phyloP scores from a whole-genome alignment of 73 alveolate species.

The Stentor coeruleus region DNA sequence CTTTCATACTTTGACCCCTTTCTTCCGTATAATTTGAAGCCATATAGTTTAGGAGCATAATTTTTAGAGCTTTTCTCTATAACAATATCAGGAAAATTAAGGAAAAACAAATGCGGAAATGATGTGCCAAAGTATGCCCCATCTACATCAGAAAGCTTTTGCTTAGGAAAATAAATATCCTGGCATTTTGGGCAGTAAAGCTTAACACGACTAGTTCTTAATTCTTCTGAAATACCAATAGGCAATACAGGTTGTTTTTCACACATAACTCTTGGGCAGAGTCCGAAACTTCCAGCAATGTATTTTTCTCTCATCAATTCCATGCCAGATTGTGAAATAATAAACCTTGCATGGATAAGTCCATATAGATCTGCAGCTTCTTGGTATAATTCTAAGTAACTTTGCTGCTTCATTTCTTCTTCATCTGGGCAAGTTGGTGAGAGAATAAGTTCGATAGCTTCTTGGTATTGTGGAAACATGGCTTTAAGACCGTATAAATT shows the following conservation, averaged over 20 bases:
- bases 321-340: constrained; percentile 84
- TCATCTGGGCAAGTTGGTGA: constrained; percentile 72
- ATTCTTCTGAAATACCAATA: constrained; percentile 94
- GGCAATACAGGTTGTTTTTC: constrained; percentile 90
- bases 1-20: constrained; percentile 24
- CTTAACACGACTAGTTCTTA: constrained; percentile 94
- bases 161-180: constrained; percentile 93
- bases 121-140: constrained; percentile 96
- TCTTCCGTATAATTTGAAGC: constrained; percentile 27
- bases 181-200: constrained; percentile 97
- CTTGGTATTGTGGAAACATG: constrained; percentile 9
- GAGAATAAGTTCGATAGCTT: constrained; percentile 63
- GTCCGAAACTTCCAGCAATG: constrained; percentile 87
- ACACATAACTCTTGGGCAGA: constrained; percentile 96
- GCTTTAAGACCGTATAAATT: constrained; percentile 57
- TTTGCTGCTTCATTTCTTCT: constrained; percentile 79
- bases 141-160: constrained; percentile 73
- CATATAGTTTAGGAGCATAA: constrained; percentile 20
- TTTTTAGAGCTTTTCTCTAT: background rate
- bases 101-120: constrained; percentile 71
- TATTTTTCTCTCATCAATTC: constrained; percentile 80
- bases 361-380: constrained; percentile 95
- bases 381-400: constrained; percentile 74
- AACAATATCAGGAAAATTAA: constrained; percentile 28
- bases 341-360: constrained; percentile 90